These are phyloP conservation scores for Kuraishia cidri DNA, from an alignment of 805 yeast genomes.

Conservation along the genomic window DNA sequence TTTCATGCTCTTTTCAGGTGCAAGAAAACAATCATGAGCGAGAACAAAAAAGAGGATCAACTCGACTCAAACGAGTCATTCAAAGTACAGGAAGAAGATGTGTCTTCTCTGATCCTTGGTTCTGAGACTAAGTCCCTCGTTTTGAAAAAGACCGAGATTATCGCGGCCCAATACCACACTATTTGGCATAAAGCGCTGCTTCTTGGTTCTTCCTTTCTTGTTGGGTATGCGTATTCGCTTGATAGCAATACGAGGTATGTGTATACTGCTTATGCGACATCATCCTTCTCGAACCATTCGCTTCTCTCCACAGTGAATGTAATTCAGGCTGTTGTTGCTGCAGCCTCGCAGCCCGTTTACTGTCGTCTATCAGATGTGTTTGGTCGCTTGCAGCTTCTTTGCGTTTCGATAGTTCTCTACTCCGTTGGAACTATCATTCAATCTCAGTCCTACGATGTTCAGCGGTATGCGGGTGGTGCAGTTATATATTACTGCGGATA, in stretches of 20 bases:
- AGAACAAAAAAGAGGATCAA: too few species aligned
- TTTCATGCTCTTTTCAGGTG: too few species aligned
- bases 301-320: slow-evolving; percentile 51
- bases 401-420: slow-evolving; percentile 43
- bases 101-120: too few species aligned
- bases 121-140: too few species aligned
- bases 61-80: too few species aligned
- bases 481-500: slow-evolving; percentile 48
- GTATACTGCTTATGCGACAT: slow-evolving; percentile 47
- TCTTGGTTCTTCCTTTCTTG: slow-evolving; percentile 39
- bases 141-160: too few species aligned
- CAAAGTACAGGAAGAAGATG: too few species aligned
- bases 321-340: slow-evolving; percentile 50
- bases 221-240: slow-evolving; percentile 51
- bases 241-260: slow-evolving; percentile 41
- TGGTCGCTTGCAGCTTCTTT: slow-evolving; percentile 48
- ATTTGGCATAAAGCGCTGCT: too few species aligned
- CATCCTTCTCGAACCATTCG: slow-evolving; percentile 44
- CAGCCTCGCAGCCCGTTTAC: slow-evolving; percentile 56
- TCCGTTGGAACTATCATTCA: slow-evolving; percentile 56
- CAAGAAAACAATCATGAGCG: too few species aligned
- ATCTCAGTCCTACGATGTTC: slow-evolving; percentile 49
- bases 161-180: too few species aligned
- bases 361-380: slow-evolving; percentile 58
- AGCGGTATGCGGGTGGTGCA: slow-evolving; percentile 57